Percentiles rank a stretch among this genome's conserved stretches.
Evolutionary conservation across 2,329 filamentous ascomycete genomes (phyloP).

Genomic region (Phyllosticta ampelicida): DNA sequence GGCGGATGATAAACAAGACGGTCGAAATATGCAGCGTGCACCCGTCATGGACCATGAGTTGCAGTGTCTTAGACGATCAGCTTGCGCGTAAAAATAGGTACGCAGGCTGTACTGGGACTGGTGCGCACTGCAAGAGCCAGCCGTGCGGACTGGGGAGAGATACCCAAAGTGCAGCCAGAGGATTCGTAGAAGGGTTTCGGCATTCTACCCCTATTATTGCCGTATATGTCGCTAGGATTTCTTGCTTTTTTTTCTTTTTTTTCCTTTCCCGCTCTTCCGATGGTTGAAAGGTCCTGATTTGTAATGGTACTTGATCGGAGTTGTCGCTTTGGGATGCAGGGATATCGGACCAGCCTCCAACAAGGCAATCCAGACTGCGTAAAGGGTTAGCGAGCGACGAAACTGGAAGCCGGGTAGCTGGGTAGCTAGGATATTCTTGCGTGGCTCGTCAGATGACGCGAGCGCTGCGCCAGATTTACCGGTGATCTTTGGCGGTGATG

Average conservation of each 20-base stretch:
- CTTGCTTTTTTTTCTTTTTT: too few relatives aligned
- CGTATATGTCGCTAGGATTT: too few relatives aligned
- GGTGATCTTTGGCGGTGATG: background rate
- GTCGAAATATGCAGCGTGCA: background rate
- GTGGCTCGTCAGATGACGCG: background rate
- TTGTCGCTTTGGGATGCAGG: background rate
- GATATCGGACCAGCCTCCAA: background rate
- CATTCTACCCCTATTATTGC: background rate
- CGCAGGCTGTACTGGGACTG: background rate
- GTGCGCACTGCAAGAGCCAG: background rate
- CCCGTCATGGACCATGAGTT: background rate
- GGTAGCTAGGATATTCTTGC: background rate
- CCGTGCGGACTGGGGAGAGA: background rate
- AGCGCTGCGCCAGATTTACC: constrained; percentile 1
- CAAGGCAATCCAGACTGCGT: background rate
- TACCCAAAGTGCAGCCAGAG: background rate
- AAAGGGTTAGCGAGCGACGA: background rate
- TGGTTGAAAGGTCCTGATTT: background rate
- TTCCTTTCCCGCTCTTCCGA: background rate
- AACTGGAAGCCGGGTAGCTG: background rate
- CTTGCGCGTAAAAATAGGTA: background rate
- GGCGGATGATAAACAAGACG: background rate
- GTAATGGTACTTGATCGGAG: background rate
- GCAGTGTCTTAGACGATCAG: background rate
- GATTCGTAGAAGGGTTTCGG: background rate